These are phyloP conservation scores for Mucor circinelloides DNA, from an alignment of 371 early-diverging fungal genomes.

Conservation along the genomic window DNA sequence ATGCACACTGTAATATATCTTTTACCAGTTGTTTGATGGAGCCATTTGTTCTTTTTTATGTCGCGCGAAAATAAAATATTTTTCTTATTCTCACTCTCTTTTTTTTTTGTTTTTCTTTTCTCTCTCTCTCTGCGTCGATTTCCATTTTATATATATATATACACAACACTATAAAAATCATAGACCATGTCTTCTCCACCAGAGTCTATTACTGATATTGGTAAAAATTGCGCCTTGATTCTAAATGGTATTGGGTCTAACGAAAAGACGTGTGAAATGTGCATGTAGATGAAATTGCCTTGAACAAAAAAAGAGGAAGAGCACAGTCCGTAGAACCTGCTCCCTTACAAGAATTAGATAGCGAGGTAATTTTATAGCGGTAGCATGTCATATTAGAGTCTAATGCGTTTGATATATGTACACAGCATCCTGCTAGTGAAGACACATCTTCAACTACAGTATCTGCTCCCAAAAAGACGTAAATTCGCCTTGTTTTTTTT, in stretches of 20 bases:
- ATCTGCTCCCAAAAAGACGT: conserved; percentile 48
- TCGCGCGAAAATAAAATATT: background rate
- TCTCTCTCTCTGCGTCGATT: background rate
- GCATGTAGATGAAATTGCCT: conserved; percentile 34
- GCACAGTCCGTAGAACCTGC: conserved; percentile 48
- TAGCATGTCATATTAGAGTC: background rate
- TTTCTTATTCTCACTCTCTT: background rate
- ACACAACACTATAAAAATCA: background rate
- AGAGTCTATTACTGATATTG: conserved; percentile 22
- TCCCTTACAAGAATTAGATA: conserved; percentile 19
- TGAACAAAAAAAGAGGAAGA: conserved; percentile 48
- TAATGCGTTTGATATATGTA: background rate
- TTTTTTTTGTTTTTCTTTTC: background rate
- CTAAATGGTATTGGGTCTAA: background rate
- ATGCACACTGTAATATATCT: background rate
- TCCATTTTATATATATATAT: background rate
- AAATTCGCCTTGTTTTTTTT: background rate
- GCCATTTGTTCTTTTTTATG: background rate
- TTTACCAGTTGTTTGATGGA: background rate
- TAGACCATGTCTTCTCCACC: conserved; percentile 25
- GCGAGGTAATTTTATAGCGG: background rate
- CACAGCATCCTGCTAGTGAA: conserved; percentile 1
- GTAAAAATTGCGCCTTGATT: background rate
- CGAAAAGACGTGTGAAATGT: background rate
- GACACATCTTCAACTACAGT: conserved; percentile 19